A percentile compares a stretch with the other conserved stretches of the same genome.
These are phyloP conservation scores for Aspergillus olivimuriae DNA, from an alignment of 495 filamentous ascomycete genomes.

Conservation along the genomic window DNA sequence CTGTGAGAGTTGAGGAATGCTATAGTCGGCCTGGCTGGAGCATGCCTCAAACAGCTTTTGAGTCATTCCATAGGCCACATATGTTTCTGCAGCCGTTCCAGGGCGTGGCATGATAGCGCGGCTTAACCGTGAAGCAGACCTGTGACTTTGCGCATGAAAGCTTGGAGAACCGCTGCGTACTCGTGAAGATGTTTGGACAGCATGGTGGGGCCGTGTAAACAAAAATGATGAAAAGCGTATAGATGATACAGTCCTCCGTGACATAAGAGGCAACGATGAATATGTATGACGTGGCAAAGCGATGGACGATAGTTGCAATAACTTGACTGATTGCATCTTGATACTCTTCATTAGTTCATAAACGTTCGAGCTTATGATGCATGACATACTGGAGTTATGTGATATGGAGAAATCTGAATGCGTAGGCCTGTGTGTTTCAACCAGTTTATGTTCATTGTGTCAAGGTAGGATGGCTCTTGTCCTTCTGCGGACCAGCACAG, in stretches of 20 bases:
- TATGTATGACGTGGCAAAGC: not conserved
- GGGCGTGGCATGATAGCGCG: constrained; percentile 27
- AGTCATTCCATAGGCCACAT: constrained; percentile 70
- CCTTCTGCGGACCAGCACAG: too few species aligned
- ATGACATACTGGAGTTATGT: too few species aligned
- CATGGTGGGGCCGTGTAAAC: not conserved
- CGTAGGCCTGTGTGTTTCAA: too few species aligned
- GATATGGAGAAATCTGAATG: too few species aligned
- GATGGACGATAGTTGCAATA: too few species aligned
- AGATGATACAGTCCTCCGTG: too few species aligned
- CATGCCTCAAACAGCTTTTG: constrained; percentile 75
- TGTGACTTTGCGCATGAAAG: constrained; percentile 5
- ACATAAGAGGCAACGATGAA: too few species aligned
- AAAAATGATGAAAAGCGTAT: not conserved
- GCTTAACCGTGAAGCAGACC: constrained; percentile 24
- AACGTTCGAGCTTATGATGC: too few species aligned
- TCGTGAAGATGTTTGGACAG: not conserved
- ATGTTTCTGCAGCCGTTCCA: constrained; percentile 53
- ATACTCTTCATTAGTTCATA: too few species aligned
- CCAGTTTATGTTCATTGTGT: too few species aligned
- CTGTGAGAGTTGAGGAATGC: constrained; percentile 49
- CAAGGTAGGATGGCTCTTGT: too few species aligned
- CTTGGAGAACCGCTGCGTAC: not conserved
- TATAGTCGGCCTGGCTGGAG: constrained; percentile 67
- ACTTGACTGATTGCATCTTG: too few species aligned